Conservation (phyloP, 1,139 yeast species). For the Saccharomyces hybrid region DNA sequence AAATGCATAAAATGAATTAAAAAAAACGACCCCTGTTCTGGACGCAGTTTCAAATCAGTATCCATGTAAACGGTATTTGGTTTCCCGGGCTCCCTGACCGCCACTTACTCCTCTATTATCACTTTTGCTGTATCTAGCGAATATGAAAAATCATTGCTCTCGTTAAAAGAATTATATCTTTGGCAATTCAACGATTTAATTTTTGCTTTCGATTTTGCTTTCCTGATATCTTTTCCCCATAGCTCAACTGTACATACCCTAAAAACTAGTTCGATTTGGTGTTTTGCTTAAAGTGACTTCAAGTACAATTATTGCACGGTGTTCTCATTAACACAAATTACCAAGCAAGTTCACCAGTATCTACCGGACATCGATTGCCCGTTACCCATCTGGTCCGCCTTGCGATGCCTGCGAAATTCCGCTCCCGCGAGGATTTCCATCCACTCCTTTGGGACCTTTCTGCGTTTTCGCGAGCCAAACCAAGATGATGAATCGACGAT, state of each 20-base stretch:
- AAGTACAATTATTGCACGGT: neutral
- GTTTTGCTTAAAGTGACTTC: neutral
- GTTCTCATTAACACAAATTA: no score
- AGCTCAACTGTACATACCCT: neutral
- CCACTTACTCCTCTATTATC: neutral
- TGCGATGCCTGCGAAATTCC: neutral
- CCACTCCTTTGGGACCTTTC: neutral
- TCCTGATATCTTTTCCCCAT: neutral
- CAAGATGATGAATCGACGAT: no score
- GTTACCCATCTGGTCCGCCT: neutral
- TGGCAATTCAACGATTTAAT: neutral
- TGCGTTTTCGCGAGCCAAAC: no score
- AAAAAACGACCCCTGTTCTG: no score
- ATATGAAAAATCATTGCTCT: neutral
- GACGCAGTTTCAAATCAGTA: no score
- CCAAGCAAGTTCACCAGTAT: neutral
- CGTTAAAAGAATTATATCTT: neutral
- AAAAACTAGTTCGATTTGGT: neutral
- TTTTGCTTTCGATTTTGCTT: neutral
- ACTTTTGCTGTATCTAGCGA: neutral
- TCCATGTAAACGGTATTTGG: no score
- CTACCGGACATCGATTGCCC: neutral
- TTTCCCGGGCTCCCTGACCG: no score
- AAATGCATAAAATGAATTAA: neutral
- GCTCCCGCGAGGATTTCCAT: neutral